Percentiles rank a stretch among this genome's conserved stretches.
phyloP scores from a whole-genome alignment of 495 filamentous ascomycete genomes.

The Penicillium samsonianum region DNA sequence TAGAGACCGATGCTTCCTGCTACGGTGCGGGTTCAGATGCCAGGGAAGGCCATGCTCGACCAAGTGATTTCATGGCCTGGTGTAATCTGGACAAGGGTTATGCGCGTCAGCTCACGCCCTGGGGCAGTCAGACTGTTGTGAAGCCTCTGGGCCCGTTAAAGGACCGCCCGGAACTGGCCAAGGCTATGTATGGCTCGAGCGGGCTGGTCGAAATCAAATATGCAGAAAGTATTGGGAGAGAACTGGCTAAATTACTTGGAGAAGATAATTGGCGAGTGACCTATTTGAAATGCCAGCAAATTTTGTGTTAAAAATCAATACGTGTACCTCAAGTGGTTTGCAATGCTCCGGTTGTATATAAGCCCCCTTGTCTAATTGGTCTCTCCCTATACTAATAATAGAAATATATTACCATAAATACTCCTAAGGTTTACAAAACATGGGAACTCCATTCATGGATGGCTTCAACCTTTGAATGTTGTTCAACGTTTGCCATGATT shows the following conservation, averaged over 20 bases:
- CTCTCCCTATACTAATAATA: too few relatives aligned
- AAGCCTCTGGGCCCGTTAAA: conserved; percentile 15
- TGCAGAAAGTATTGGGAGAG: conserved; percentile 19
- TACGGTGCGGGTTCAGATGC: conserved; percentile 10
- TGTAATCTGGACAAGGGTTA: conserved; percentile 19
- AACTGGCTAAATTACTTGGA: conserved; percentile 16
- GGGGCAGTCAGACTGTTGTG: conserved; percentile 13
- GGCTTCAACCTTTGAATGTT: too few relatives aligned
- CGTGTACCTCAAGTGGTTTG: too few relatives aligned
- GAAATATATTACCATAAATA: too few relatives aligned
- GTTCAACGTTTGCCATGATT: too few relatives aligned
- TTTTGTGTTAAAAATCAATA: too few relatives aligned
- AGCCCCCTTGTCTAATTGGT: too few relatives aligned
- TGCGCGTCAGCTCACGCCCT: conserved; percentile 7
- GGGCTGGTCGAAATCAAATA: conserved; percentile 21
- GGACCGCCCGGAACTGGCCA: conserved; percentile 16
- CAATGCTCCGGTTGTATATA: too few relatives aligned
- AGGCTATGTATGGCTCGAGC: conserved; percentile 21
- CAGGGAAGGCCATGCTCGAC: conserved; percentile 8
- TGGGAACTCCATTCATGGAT: too few relatives aligned
- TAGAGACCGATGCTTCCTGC: too few relatives aligned
- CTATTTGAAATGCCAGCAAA: too few relatives aligned
- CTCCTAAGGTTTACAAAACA: too few relatives aligned
- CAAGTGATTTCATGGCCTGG: conserved; percentile 17
- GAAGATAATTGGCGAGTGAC: conserved; percentile 7